These are phyloP conservation scores for Xylariaceae sp. DNA, from an alignment of 2,329 filamentous ascomycete species.

Conservation along the genomic window DNA sequence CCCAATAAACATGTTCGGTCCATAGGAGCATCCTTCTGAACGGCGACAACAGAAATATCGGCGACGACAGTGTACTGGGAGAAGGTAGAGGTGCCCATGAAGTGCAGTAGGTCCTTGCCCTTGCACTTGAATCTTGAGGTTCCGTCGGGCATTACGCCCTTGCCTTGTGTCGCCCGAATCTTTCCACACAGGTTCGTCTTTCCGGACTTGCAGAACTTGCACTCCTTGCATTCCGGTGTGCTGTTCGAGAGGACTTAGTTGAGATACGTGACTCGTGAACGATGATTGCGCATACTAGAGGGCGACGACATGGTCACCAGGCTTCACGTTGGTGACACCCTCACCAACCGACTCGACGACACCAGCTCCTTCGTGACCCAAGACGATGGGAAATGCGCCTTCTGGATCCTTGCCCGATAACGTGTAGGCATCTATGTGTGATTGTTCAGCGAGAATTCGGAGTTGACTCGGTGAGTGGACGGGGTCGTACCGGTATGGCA, in stretches of 20 bases:
- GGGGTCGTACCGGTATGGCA: constrained; percentile 80
- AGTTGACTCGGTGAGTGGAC: constrained; percentile 27
- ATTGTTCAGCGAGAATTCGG: constrained; percentile 21
- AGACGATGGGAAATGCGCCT: constrained; percentile 83
- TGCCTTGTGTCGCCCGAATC: constrained; percentile 94
- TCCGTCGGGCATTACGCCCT: constrained; percentile 95
- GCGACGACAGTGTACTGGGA: constrained; percentile 98
- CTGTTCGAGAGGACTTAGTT: constrained; percentile 41
- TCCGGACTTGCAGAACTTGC: constrained; percentile 99
- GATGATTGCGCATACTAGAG: constrained; percentile 59
- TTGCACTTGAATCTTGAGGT: constrained; percentile 92
- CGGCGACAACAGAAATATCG: constrained; percentile 95
- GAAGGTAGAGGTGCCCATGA: constrained; percentile 99
- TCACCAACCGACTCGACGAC: constrained; percentile 92
- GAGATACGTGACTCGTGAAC: neutral
- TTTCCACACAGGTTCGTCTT: constrained; percentile 99
- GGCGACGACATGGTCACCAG: constrained; percentile 84
- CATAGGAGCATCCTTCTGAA: constrained; percentile 86
- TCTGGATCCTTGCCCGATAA: constrained; percentile 96
- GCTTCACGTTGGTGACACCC: constrained; percentile 91
- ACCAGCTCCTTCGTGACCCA: constrained; percentile 88
- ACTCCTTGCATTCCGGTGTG: constrained; percentile 94
- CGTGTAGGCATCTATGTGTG: constrained; percentile 74
- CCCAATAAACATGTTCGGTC: constrained; percentile 94
- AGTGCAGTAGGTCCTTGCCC: constrained; percentile 92